Evolutionary conservation across 352 stramenopile species (phyloP), one percentile per base, ranked within the genome.

Genomic region (Pythium pectinolyticum): DNA sequence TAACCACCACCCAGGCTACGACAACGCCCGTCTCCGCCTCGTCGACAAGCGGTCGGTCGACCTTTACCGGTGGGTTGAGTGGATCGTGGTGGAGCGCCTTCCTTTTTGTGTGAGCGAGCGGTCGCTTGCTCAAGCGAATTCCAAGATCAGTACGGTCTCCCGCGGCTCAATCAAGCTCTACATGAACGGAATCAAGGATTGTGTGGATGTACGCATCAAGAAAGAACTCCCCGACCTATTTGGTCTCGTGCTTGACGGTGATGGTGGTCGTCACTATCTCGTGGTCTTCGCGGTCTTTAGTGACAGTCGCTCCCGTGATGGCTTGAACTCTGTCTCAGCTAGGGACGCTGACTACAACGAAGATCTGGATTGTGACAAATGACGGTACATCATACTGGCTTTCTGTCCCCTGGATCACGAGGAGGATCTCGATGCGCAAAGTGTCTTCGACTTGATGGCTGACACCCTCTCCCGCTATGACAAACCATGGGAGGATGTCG

Each of bases 271-370:
- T 40, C 58, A 64, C 53, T 72, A 41, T 24, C 56, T 67, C 24
- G 64, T 30, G 1, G 53, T 67, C 55, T 67, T 67, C 12, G 53
- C 57, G 19, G 53, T 72, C 17, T 61, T 39, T 14, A 14, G 54
- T 32, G 35, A 67, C 34, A 40, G 58, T 15, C 45, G 30, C 56
- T 24, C 10, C 22, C 28, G 15, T 8, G 17, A 10, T n/a, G 46
- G 27, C 22, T 20, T 24, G 43, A 27, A 17, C 28, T n/a, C n/a
- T n/a, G n/a, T n/a, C n/a, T n/a, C n/a, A n/a, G n/a, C n/a, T n/a
- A n/a, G n/a, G n/a, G n/a, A n/a, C n/a, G n/a, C n/a, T n/a, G 56
- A 70, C 30, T 63, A 61, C 47, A 59, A 56, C n/a, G 46, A 63
- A n/a, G 57, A 67, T 34, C 48, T 58, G 3, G 41, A 68, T 17